Evolutionary conservation across 2,329 filamentous ascomycete genomes (phyloP).

Genomic region (Calonectria crousiana): DNA sequence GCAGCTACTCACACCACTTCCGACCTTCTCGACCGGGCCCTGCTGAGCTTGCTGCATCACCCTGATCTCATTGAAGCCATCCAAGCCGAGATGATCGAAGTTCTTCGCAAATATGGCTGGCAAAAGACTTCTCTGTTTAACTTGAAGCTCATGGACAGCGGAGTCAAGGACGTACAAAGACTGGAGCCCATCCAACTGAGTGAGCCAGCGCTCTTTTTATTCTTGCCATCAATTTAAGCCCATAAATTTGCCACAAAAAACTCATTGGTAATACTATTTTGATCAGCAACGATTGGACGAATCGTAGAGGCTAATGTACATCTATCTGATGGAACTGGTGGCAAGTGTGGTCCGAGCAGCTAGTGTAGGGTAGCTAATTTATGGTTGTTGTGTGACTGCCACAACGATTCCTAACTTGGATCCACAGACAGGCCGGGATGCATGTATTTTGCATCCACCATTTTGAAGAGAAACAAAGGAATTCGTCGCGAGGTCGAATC

Average conservation of each 20-base stretch:
- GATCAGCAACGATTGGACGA: background rate
- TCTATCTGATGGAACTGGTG: background rate
- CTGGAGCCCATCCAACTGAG: background rate
- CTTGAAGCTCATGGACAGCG: background rate
- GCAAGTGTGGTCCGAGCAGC: too few relatives aligned
- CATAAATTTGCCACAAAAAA: background rate
- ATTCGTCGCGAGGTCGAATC: too few relatives aligned
- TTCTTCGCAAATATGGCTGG: background rate
- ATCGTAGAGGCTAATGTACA: background rate
- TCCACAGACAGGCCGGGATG: too few relatives aligned
- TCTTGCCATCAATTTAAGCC: too few relatives aligned
- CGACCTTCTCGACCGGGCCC: background rate
- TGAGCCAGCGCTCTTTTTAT: background rate
- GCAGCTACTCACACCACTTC: background rate
- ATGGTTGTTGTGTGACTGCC: too few relatives aligned
- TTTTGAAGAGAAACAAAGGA: too few relatives aligned
- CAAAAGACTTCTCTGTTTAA: background rate
- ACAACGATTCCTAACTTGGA: too few relatives aligned
- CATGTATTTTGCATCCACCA: too few relatives aligned
- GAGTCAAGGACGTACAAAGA: background rate
- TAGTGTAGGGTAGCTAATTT: too few relatives aligned
- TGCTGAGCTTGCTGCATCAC: background rate
- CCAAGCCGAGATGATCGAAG: background rate
- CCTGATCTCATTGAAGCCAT: background rate
- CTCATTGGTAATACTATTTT: background rate